A percentile compares a stretch with the other conserved stretches of the same genome.
Evolutionary conservation across 139 green algal genomes (phyloP).

Genomic region (Nannochloris sp.): DNA sequence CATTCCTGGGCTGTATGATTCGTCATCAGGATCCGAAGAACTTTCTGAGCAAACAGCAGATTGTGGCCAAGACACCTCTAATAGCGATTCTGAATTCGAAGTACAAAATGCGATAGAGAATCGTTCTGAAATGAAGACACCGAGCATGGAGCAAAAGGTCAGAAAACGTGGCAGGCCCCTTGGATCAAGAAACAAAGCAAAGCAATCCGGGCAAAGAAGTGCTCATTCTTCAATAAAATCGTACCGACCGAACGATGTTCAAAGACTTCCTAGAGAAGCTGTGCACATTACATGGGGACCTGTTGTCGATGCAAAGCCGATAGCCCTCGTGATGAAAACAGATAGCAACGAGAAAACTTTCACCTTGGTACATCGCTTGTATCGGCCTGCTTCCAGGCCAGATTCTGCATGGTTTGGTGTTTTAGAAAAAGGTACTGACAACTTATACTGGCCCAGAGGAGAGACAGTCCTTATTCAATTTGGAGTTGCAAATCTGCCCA

Average conservation of each 20-base stretch:
- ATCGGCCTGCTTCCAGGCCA: neutral
- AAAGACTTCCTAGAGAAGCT: slow-evolving; percentile 5
- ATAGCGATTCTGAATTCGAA: neutral
- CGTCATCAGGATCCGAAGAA: neutral
- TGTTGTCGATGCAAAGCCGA: slow-evolving; percentile 19
- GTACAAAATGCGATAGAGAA: too few species aligned
- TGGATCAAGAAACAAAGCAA: neutral
- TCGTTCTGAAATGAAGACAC: neutral
- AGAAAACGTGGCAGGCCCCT: neutral
- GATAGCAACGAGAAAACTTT: slow-evolving; percentile 11
- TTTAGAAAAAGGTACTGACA: slow-evolving; percentile 14
- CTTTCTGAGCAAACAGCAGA: neutral
- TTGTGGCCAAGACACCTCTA: slow-evolving; percentile 4
- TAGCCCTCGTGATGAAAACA: slow-evolving; percentile 21
- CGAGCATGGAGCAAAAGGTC: neutral
- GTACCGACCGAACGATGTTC: neutral
- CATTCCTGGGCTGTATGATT: slow-evolving; percentile 17
- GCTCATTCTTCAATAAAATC: too few species aligned
- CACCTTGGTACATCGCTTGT: slow-evolving; percentile 21
- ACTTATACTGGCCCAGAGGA: slow-evolving; percentile 13
- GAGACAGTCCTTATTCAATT: slow-evolving; percentile 10
- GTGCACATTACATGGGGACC: slow-evolving; percentile 16
- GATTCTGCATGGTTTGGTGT: slow-evolving; percentile 24
- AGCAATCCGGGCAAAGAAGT: too few species aligned
- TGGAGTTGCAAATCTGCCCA: slow-evolving; percentile 16